A percentile compares a stretch with the other conserved stretches of the same genome.
Conservation (phyloP, 2,329 filamentous ascomycete genomes). For the Curvularia sp. region DNA sequence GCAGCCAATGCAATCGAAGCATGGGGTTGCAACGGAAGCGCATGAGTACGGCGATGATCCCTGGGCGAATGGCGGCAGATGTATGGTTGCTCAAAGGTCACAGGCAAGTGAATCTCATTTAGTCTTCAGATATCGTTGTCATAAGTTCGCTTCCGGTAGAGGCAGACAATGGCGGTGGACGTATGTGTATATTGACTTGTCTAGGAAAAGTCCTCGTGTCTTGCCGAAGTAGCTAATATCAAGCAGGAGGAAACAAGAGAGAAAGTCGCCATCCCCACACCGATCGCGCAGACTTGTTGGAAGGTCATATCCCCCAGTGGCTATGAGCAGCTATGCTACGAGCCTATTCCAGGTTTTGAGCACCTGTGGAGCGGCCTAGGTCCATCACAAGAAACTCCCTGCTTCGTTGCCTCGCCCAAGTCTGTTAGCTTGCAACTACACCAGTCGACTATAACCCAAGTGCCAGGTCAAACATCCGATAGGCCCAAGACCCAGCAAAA, state of each 20-base stretch:
- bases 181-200: conserved; percentile 8
- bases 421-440: not conserved
- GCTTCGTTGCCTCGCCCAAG: not conserved
- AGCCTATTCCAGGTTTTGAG: conserved; percentile 37
- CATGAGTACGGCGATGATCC: conserved; percentile 11
- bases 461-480: conserved; percentile 18
- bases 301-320: conserved; percentile 33
- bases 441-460: conserved; percentile 1
- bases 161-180: conserved; percentile 1
- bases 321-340: conserved; percentile 29
- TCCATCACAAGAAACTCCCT: not conserved
- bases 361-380: conserved; percentile 28
- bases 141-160: conserved; percentile 13
- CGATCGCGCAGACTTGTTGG: conserved; percentile 27
- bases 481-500: conserved; percentile 4
- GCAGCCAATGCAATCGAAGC: not conserved
- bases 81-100: not conserved
- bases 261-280: conserved; percentile 24
- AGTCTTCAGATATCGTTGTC: conserved; percentile 23
- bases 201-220: conserved; percentile 8
- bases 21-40: conserved; percentile 1
- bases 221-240: not conserved
- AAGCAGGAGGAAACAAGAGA: conserved; percentile 9
- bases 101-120: conserved; percentile 11
- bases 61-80: conserved; percentile 2